Evolutionary conservation across 768 basidiomycete species (phyloP).

Genomic region (Neoboletus magnificus): DNA sequence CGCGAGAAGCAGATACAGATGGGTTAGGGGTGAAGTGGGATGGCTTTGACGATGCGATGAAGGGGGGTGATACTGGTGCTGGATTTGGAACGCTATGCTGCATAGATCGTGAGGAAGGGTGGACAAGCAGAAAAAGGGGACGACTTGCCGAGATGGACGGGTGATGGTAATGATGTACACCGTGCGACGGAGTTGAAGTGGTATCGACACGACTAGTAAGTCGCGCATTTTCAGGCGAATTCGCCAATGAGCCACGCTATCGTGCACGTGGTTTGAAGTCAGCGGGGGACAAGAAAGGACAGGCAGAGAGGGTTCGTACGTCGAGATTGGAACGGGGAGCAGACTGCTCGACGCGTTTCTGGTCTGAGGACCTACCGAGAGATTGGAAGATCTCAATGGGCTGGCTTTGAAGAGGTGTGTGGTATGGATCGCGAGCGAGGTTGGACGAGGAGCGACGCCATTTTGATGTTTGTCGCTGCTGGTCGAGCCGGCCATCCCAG

Average conservation of each 20-base stretch:
- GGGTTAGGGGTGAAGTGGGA: slow-evolving; percentile 3
- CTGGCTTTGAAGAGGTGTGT: neutral
- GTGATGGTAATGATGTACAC: slow-evolving; percentile 2
- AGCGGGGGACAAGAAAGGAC: neutral
- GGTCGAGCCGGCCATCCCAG: slow-evolving; percentile 18
- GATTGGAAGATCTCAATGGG: neutral
- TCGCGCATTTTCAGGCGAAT: slow-evolving; percentile 1
- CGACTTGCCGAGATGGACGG: slow-evolving; percentile 14
- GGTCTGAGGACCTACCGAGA: neutral
- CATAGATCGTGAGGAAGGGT: neutral
- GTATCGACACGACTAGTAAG: slow-evolving; percentile 7
- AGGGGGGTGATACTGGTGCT: neutral
- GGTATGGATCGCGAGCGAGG: slow-evolving; percentile 11
- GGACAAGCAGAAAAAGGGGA: neutral
- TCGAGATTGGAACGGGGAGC: slow-evolving; percentile 2
- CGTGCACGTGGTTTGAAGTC: neutral
- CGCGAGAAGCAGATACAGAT: slow-evolving; percentile 4
- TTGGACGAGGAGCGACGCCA: slow-evolving; percentile 11
- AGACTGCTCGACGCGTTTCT: slow-evolving; percentile 9
- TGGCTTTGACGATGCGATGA: neutral
- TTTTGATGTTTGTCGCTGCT: slow-evolving; percentile 4
- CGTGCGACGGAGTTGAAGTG: slow-evolving; percentile 2
- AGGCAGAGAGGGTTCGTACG: slow-evolving; percentile 6
- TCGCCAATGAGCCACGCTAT: slow-evolving; percentile 14
- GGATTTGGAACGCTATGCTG: slow-evolving; percentile 5